These are phyloP conservation scores for Viridothelium virens DNA, from an alignment of 495 filamentous ascomycete species.

Conservation along the genomic window DNA sequence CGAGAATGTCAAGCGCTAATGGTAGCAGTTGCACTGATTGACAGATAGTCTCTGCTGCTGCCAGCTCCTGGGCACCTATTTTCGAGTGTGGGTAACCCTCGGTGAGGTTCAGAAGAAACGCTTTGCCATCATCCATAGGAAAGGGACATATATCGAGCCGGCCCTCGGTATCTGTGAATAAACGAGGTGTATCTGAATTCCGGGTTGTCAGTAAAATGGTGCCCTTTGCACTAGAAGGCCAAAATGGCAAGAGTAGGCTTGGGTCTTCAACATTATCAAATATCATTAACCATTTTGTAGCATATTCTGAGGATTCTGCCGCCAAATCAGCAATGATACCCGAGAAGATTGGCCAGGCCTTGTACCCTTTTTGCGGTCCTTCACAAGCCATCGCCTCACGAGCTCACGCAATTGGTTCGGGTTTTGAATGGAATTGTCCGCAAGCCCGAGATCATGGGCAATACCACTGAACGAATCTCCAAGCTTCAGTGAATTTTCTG, in stretches of 20 bases:
- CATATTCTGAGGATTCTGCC: not conserved
- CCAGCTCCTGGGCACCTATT: not conserved
- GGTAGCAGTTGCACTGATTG: not conserved
- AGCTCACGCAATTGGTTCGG: not conserved
- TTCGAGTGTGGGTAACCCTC: not conserved
- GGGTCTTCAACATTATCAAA: constrained; percentile 3
- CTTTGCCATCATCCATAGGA: not conserved
- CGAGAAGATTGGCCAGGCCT: not conserved
- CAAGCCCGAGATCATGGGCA: not conserved
- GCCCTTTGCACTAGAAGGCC: not conserved
- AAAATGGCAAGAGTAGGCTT: not conserved
- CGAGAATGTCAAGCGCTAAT: not conserved
- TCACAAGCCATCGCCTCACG: not conserved
- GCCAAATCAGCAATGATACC: not conserved
- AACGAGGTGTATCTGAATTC: not conserved
- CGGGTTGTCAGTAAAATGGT: constrained; percentile 4
- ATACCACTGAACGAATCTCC: not conserved
- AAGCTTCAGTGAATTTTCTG: not conserved
- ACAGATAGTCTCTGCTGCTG: not conserved
- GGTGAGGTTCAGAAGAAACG: not conserved
- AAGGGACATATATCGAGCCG: not conserved
- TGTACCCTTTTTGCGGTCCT: not conserved
- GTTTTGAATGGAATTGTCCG: not conserved
- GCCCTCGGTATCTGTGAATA: not conserved
- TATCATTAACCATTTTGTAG: not conserved